These are phyloP conservation scores for Plantago major DNA, from an alignment of 257 asterid species.

Conservation along the genomic window DNA sequence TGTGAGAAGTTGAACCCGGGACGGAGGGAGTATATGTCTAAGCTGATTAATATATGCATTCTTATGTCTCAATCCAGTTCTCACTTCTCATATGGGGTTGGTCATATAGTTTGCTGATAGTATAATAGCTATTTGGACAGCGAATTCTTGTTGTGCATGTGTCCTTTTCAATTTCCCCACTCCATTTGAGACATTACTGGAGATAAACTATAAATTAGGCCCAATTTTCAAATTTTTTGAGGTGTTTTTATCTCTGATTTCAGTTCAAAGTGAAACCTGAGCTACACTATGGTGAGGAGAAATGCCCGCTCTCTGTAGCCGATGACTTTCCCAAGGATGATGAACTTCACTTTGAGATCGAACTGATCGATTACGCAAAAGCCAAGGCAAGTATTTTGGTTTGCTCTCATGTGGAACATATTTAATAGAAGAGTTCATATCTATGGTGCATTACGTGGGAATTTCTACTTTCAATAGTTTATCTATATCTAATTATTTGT, in stretches of 20 bases:
- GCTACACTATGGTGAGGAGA: slow-evolving; percentile 85
- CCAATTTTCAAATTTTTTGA: background rate
- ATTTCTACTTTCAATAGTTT: background rate
- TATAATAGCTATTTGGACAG: no score
- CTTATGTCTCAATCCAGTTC: no score
- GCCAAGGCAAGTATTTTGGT: slow-evolving; percentile 64
- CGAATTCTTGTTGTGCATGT: background rate
- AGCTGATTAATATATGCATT: no score
- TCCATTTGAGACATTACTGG: background rate
- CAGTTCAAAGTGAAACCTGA: slow-evolving; percentile 96
- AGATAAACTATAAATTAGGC: background rate
- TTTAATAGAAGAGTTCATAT: background rate
- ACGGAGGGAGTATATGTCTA: no score
- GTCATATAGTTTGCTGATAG: no score
- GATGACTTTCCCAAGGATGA: slow-evolving; percentile 86
- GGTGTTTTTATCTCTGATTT: slow-evolving; percentile 26
- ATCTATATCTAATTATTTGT: slow-evolving; percentile 4
- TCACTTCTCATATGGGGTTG: no score
- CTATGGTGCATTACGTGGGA: background rate
- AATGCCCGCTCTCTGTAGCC: slow-evolving; percentile 70
- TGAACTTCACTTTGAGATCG: slow-evolving; percentile 95
- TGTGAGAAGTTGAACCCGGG: no score
- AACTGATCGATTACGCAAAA: slow-evolving; percentile 82
- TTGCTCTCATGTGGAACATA: background rate
- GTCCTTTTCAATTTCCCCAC: background rate